Evolutionary conservation across 2,329 filamentous ascomycete species (phyloP), one percentile per base, ranked within the genome.

Genomic region (Colletotrichum sp.): DNA sequence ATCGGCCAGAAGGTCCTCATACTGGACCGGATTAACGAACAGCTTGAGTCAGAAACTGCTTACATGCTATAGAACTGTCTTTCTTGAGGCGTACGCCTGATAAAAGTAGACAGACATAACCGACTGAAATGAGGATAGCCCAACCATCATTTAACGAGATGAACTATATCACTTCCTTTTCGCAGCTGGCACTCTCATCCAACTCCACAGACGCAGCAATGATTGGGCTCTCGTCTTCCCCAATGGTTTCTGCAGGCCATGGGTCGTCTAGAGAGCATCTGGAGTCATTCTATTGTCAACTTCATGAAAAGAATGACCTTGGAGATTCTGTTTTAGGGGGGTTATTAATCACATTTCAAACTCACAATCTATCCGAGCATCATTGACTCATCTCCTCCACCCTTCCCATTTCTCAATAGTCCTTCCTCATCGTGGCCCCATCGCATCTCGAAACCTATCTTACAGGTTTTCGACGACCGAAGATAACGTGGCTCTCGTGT

Each of bases 381-480:
- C 18, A 43, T 43, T n/a, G 18, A n/a, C 9, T n/a, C 5, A 43
- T 43, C 18, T 10, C 16, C 18, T 43, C 0, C 0, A n/a, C 1
- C 0, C 9, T 10, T 43, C 0, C 16, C 18, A 1, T 21, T 48
- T 48, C 18, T 21, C 43, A 13, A 2, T 21, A n/a, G n/a, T 10
- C 18, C n/a, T 10, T 12, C 9, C 18, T n/a, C 0, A 0, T 7
- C 0, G n/a, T 48, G 43, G 0, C 1, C 10, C 18, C 3, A 12
- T 12, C 18, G 10, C 0, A 48, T 21, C 18, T 48, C 43, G 3
- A 0, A 48, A 21, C 10, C 10, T 21, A 48, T n/a, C 43, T 12
- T n/a, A 7, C 43, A 0, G 43, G 43, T 12, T 48, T 48, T 21
- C 43, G 8, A 43, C 9, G 38, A 43, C 18, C 0, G 38, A 43